phyloP scores from a whole-genome alignment of 2,329 filamentous ascomycete genomes.

The Calonectria pseudoturangicola region DNA sequence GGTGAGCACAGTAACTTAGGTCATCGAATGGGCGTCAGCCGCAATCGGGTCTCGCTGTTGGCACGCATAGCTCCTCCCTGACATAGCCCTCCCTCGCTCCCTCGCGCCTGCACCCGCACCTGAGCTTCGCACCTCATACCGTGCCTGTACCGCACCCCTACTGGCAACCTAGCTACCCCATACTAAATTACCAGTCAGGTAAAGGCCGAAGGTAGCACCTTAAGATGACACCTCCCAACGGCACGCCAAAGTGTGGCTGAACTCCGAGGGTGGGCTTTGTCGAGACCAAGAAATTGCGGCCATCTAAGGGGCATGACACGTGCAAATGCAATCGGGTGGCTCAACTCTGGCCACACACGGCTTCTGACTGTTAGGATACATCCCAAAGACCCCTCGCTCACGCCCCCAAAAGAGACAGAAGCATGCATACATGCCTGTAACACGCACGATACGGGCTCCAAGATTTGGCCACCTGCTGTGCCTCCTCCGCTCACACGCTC shows the following conservation, averaged over 20 bases:
- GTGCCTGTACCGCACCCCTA: slow-evolving; percentile 24
- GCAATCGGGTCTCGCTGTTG: slow-evolving; percentile 27
- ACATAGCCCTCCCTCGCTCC: slow-evolving; percentile 23
- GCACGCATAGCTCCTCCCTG: slow-evolving; percentile 29
- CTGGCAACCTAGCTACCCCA: slow-evolving; percentile 23
- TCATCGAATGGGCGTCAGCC: slow-evolving; percentile 35
- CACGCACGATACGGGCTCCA: slow-evolving; percentile 30
- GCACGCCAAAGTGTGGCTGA: slow-evolving; percentile 29
- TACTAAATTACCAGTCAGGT: slow-evolving; percentile 26
- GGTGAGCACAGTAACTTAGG: slow-evolving; percentile 23
- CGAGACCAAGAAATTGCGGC: slow-evolving; percentile 31
- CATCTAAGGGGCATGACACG: slow-evolving; percentile 12
- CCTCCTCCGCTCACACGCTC: slow-evolving; percentile 34
- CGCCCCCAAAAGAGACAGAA: background rate
- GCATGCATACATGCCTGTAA: slow-evolving; percentile 13
- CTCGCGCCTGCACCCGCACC: slow-evolving; percentile 13
- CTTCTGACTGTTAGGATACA: slow-evolving; percentile 11
- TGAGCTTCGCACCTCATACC: slow-evolving; percentile 26
- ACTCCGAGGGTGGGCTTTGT: slow-evolving; percentile 17
- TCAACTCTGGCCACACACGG: slow-evolving; percentile 20
- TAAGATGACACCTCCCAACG: slow-evolving; percentile 9
- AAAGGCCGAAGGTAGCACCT: slow-evolving; percentile 19
- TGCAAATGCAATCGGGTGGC: slow-evolving; percentile 25
- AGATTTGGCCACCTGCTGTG: slow-evolving; percentile 20
- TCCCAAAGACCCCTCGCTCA: background rate